These are phyloP conservation scores for Breviolum minutum DNA, from an alignment of 73 alveolate species.

Conservation along the genomic window DNA sequence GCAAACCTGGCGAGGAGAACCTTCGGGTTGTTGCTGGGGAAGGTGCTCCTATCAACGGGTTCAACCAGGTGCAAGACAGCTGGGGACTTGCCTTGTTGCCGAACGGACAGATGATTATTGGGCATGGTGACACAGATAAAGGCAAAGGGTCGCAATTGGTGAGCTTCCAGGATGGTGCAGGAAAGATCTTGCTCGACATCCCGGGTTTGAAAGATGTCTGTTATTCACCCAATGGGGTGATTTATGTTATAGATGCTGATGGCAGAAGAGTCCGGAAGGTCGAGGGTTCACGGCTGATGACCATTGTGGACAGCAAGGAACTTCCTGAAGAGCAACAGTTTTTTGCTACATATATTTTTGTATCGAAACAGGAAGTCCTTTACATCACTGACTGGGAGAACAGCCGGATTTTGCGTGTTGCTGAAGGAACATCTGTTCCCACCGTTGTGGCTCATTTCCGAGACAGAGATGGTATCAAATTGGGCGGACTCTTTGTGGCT, in stretches of 20 bases:
- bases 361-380: background rate
- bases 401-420: background rate
- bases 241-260: background rate
- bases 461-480: background rate
- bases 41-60: background rate
- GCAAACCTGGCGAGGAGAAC: background rate
- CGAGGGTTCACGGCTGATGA: background rate
- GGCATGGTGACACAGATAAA: background rate
- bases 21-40: background rate
- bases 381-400: background rate
- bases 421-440: background rate
- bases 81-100: background rate
- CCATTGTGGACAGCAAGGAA: background rate
- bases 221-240: background rate
- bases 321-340: background rate
- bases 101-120: background rate
- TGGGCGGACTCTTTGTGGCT: conserved; percentile 17
- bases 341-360: background rate
- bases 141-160: background rate
- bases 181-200: background rate
- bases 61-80: background rate
- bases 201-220: background rate
- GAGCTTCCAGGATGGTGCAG: background rate
- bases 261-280: background rate
- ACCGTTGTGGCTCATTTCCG: background rate